Percentiles rank a stretch among this genome's conserved stretches.
Conservation (phyloP, 805 yeast species). For the Torulaspora gathmanii region DNA sequence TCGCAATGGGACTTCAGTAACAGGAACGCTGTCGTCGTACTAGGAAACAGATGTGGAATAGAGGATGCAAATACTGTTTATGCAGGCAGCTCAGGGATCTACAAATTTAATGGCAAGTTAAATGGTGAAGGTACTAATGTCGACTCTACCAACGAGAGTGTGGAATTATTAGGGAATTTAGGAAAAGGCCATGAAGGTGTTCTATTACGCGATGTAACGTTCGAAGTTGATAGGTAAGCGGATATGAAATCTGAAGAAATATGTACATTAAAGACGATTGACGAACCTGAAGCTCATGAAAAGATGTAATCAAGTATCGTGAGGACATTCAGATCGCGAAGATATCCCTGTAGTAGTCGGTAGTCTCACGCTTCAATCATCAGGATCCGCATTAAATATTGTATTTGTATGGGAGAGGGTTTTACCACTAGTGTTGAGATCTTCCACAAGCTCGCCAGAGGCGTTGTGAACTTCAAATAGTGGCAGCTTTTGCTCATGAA, state of each 20-base stretch:
- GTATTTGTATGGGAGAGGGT: neutral
- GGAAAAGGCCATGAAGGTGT: slow-evolving; percentile 66
- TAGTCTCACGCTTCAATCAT: neutral
- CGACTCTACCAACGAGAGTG: slow-evolving; percentile 47
- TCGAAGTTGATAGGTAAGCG: slow-evolving; percentile 27
- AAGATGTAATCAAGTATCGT: too few species aligned
- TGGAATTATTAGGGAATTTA: slow-evolving; percentile 50
- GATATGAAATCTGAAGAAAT: too few species aligned
- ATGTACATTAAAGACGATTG: too few species aligned
- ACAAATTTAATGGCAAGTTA: slow-evolving; percentile 46
- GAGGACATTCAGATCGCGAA: neutral
- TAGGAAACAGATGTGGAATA: slow-evolving; percentile 74
- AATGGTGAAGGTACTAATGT: slow-evolving; percentile 27
- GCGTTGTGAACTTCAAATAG: slow-evolving; percentile 13
- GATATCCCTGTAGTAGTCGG: neutral
- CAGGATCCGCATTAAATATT: neutral
- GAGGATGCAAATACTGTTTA: slow-evolving; percentile 52
- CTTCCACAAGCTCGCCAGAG: slow-evolving; percentile 2
- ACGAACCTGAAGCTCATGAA: neutral
- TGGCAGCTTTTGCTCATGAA: slow-evolving; percentile 10
- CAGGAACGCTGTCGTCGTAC: slow-evolving; percentile 40
- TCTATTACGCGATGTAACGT: slow-evolving; percentile 52
- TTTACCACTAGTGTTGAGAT: slow-evolving; percentile 1
- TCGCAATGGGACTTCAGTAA: slow-evolving; percentile 28
- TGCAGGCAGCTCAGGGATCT: slow-evolving; percentile 64